Base-by-base conservation (phyloP, 495 filamentous ascomycete species). In the Hypoxylon fuscum region DNA sequence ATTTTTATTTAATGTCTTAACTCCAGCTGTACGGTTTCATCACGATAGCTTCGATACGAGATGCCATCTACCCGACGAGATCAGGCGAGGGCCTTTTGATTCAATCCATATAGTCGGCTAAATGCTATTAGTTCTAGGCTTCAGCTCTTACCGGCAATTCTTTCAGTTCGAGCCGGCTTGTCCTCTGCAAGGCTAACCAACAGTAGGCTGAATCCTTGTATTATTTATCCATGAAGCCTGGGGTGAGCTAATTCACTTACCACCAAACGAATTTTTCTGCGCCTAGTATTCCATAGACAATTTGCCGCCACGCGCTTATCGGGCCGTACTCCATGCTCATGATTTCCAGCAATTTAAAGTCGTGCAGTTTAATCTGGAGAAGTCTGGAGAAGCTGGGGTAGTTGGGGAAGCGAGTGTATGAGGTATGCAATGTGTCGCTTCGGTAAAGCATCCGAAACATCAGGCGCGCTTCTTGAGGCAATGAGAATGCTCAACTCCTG, bases 301-400 rank as follows among this genome's bases (percentile, higher is more conserved):
- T 55, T 25, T 50, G 44, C 42, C 15, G 22, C 37, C 29, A 49
- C 62, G 55, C 55, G 62, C 55, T 59, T 59, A 55, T 58, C 50
- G 62, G 62, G 49, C 49, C 55, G 55, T 55, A 43, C 44, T 65
- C 44, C 49, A 59, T 17, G 49, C 18, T 40, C 27, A 29, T 7
- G 41, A 22, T 21, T 41, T 20, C 38, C 17, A 21, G 8, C 21
- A 22, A 35, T 35, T 11, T 37, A 2, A n/a, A 48, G n/a, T 17
- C 37, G 18, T 23, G 7, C 10, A 37, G 12, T 22, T 25, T 34
- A 12, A 12, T 48, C 12, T 35, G 49, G 56, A 20, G 31, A 21
- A 46, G 37, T 2, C 29, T 49, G 46, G 46, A 41, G 43, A 54
- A 61, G 3, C 34, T 61, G 35, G 58, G 47, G 49, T n/a, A n/a